Evolutionary conservation across 148 eudicot genomes (phyloP), one percentile per base, ranked within the genome.

Genomic region (Camellia granthamiana): DNA sequence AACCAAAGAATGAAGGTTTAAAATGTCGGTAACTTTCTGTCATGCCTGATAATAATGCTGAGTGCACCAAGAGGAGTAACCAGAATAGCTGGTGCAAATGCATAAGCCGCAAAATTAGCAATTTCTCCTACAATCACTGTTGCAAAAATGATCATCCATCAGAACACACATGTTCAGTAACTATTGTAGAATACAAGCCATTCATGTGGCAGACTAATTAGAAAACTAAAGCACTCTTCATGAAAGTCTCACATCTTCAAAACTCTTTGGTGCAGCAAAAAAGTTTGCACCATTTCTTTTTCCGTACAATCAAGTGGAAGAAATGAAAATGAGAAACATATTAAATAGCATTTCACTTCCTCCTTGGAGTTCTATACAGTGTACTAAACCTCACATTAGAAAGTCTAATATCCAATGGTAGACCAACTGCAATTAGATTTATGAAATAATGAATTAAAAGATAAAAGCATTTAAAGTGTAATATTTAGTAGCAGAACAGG

Each of bases 51-150:
- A 74, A 91, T 91, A 62, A 91, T 91, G 80, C 94, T 91, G 66
- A 91, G 87, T 30, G 94, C 94, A 75, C 94, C 94, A 81, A 91
- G 89, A 69, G 94, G 94, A 74, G 94, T 91, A 78, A 91, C 94
- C 82, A 91, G 82, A 78, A 91, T 85, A 65, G 94, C 94, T 44
- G 94, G 94, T 78, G 94, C 85, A 91, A 91, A 91, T 41, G 94
- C 94, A 85, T 91, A 91, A 52, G 94, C 94, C 11, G 92, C 94
- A 88, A 91, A 91, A 81, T 91, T 91, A 16, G 93, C 93, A 69
- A 84, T 64, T 84, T 90, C 93, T 80, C 93, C 93, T 80, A 90
- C 90, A 84, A 91, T 65, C 94, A 91, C 92, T 91, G 89, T 79
- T 59, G 71, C 51, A 86, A 62, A 54, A 82, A 49, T 41, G 77